Evolutionary conservation across 1,284 basidiomycete species (phyloP), one percentile per base, ranked within the genome.

Genomic region (Apiotrichum gracile): DNA sequence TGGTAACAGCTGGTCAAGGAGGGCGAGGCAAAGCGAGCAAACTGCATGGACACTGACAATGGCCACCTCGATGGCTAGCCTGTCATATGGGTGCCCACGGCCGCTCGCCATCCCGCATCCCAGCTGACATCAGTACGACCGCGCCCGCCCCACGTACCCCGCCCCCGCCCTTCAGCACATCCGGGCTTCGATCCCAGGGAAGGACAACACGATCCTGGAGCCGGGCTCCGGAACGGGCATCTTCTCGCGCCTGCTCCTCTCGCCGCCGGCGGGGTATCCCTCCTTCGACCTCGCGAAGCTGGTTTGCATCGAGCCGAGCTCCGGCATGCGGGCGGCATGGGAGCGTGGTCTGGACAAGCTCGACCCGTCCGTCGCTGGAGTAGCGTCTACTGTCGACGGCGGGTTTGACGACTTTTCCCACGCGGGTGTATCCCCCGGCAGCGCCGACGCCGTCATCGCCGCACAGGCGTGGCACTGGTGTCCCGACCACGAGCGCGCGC

Each of bases 391-490:
- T 0, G 63, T 72, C 7, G 67, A 76, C 21, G 77, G 77, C 3
- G 60, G 64, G 4, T 78, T 78, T 50, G 72, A 74, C 24, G 66
- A 72, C 55, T 64, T 77, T 5, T 54, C 61, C 4, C 51, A 61
- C 13, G 47, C 61, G 4, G 51, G 63, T n/a, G 50, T 71, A 0
- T 55, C 52, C 19, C 51, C 64, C 22, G 68, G 60, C 0, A 45
- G 52, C 1, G 71, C 68, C 5, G 76, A 78, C 57, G 55, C 67
- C 9, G 68, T 78, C 6, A 49, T 74, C n/a, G 69, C 72, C 52
- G 72, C 73, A 4, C 72, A 74, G 53, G 74, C 72, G 7, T 75
- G 64, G 63, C 70, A 75, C 62, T 73, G 73, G 75, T 72, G 73
- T 61, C 68, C 66, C 2, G 71, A 75, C 51, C 61, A 73, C 49